A percentile compares a stretch with the other conserved stretches of the same genome.
These are phyloP conservation scores for Triticum turgidum DNA, from an alignment of 176 grass and related monocot species.

Conservation along the genomic window DNA sequence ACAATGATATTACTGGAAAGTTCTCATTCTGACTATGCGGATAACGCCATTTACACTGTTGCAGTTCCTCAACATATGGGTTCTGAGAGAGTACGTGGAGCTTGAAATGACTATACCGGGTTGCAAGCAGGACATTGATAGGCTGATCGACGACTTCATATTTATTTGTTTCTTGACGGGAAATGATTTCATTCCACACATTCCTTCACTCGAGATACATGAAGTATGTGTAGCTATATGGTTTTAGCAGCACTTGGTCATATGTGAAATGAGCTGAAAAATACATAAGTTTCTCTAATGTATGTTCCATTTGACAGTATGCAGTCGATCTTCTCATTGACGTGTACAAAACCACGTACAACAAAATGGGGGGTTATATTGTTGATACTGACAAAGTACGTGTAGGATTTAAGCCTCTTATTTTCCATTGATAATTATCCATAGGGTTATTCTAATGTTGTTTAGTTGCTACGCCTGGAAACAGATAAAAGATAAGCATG, in stretches of 20 bases:
- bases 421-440: background rate
- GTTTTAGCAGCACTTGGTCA: background rate
- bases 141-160: slow-evolving; percentile 77
- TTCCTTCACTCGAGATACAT: slow-evolving; percentile 69
- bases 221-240: slow-evolving; percentile 41
- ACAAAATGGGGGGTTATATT: slow-evolving; percentile 66
- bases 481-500: slow-evolving; percentile 53
- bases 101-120: slow-evolving; percentile 55
- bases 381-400: slow-evolving; percentile 48
- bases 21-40: background rate
- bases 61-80: slow-evolving; percentile 82
- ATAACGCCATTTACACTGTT: background rate
- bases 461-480: background rate
- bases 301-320: slow-evolving; percentile 14
- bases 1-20: background rate
- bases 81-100: slow-evolving; percentile 78
- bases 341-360: slow-evolving; percentile 48
- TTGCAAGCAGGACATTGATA: slow-evolving; percentile 44
- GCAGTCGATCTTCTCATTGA: slow-evolving; percentile 58
- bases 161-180: slow-evolving; percentile 80
- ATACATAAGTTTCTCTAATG: background rate
- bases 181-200: slow-evolving; percentile 87
- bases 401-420: background rate
- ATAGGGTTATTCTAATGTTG: background rate
- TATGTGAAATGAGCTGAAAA: background rate